Evolutionary conservation across 2,329 filamentous ascomycete species (phyloP), one percentile per base, ranked within the genome.

Genomic region (Fusarium verticillioides): DNA sequence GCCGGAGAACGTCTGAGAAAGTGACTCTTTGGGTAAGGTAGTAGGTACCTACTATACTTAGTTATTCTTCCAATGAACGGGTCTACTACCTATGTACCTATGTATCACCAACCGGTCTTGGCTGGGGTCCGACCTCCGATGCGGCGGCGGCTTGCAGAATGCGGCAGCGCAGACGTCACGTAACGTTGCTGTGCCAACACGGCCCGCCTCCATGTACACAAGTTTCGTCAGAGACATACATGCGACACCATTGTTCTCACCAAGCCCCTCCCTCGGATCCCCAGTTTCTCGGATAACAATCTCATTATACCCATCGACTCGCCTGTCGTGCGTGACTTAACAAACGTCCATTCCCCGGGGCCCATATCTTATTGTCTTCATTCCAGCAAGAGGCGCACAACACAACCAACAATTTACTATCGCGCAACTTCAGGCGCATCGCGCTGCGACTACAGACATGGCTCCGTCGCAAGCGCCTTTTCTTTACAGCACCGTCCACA

Each of bases 401-500:
- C 39, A 59, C 36, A 36, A 64, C 53, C 59, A 61, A 37, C 42
- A 63, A 60, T 60, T 60, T 36, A 63, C 37, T 47, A 42, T 28
- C 53, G 66, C 63, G 60, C 63, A 54, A 56, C n/a, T 36, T 30
- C 47, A 56, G 69, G 64, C 60, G 68, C 72, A 69, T 19, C 50
- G 57, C 61, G 56, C 39, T 65, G 66, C 68, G 63, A 46, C 66
- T 46, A 59, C 56, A 66, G 23, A 70, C 44, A 79, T 79, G 77
- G 59, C 68, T 82, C 81, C 77, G 57, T 71, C 74, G 63, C 68
- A 80, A 43, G 83, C 81, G 82, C 94, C 94, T 62, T 96, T 92
- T 84, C 87, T 96, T 82, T 96, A 96, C 83, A 88, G 91, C 69
- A 77, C 83, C 77, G 85, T 80, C 82, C 87, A 72, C 78, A 79